Base-by-base conservation (phyloP, 371 early-diverging fungal genomes). In the Umbelopsis sp. region DNA sequence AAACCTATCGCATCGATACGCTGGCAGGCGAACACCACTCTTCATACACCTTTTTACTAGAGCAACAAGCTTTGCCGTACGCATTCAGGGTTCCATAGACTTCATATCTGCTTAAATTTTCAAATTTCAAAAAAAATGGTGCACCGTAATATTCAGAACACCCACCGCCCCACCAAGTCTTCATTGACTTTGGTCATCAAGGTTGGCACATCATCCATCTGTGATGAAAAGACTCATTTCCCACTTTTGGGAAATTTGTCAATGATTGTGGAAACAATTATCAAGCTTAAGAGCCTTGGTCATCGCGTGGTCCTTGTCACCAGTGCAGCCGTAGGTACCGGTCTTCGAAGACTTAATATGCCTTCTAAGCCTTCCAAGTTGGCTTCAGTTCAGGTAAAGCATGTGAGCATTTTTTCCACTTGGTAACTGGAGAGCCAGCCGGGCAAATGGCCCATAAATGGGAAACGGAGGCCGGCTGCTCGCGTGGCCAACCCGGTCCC, bases 171-270 rank as follows among this genome's bases (percentile, higher is more conserved):
- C 51, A 76, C 80, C 32, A 79, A 72, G 14, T 68, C 78, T 11
- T 80, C 83, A n/a, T 80, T 90, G 66, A 93, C 94, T 4, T 82
- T 94, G 63, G 95, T 94, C 52, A 86, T 94, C 74, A 96, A 97
- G 79, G 88, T 98, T 18, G 97, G 98, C 70, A 97, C 97, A 0
- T 92, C 94, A 20, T 95, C 95, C 44, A 96, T 98, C 67, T 95
- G 95, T 83, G 96, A 95, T 76, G 94, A 94, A 70, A 82, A 84
- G 66, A 94, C 94, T 0, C 94, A 94, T 72, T 88, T 91, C 72
- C 97, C 97, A 3, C 83, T 92, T 65, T 83, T 97, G 68, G 89
- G 94, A 18, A 94, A 91, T 67, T 88, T 97, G 11, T 94, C 96
- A 24, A 77, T 88, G 64, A 90, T 97, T 66, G 94, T 96, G 24